These are phyloP conservation scores for Rhizophora mangle DNA, from an alignment of 345 rosid species.

Conservation along the genomic window DNA sequence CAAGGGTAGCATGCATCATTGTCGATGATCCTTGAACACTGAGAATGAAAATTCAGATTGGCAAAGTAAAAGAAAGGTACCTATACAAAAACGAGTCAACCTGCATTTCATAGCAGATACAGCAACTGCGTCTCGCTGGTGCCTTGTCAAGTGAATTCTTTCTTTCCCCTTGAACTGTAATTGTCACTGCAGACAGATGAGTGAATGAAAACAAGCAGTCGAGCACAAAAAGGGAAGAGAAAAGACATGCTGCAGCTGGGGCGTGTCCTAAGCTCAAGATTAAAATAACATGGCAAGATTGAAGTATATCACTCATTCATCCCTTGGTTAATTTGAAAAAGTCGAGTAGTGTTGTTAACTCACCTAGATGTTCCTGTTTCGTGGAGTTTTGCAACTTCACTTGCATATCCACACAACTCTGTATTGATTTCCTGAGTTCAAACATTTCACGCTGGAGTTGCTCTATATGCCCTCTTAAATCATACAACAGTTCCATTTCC, in stretches of 20 bases:
- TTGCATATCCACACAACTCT: slow-evolving; percentile 66
- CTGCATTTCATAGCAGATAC: slow-evolving; percentile 71
- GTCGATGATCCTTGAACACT: background rate
- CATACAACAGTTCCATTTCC: slow-evolving; percentile 65
- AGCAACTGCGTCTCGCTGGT: slow-evolving; percentile 52
- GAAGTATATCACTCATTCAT: no score
- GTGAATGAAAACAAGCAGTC: background rate
- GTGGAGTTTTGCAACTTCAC: slow-evolving; percentile 40
- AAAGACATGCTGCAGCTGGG: background rate
- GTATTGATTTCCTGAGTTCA: slow-evolving; percentile 52
- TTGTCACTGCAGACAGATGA: no score
- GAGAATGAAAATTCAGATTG: slow-evolving; percentile 2
- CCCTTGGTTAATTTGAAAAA: no score
- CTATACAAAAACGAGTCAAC: slow-evolving; percentile 80
- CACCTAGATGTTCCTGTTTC: slow-evolving; percentile 52
- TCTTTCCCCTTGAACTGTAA: slow-evolving; percentile 35
- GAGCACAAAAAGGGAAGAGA: background rate
- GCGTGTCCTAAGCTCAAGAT: no score
- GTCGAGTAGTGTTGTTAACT: slow-evolving; percentile 10
- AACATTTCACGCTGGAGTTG: slow-evolving; percentile 68
- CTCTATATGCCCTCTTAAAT: slow-evolving; percentile 62
- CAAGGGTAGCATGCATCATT: background rate
- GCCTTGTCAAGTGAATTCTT: slow-evolving; percentile 23
- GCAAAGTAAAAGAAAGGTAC: slow-evolving; percentile 26
- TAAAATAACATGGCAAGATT: no score